Base-by-base conservation (phyloP, 2,329 filamentous ascomycete species). In the Seiridium unicorne region DNA sequence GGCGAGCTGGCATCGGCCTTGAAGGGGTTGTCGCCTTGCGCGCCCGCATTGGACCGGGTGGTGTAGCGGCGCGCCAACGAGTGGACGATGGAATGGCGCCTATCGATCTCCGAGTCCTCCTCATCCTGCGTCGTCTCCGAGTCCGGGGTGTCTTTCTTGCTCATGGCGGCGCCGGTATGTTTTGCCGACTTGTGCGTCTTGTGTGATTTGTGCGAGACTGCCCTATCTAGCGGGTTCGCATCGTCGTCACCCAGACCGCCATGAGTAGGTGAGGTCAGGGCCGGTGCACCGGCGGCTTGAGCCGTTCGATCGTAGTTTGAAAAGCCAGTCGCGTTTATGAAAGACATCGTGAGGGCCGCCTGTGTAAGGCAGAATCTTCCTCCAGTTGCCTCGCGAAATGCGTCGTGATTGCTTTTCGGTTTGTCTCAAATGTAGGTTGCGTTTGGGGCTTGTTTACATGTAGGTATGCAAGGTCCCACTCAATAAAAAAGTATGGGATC, bases 51-150 rank as follows among this genome's bases (percentile, higher is more conserved):
- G 1, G 81, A 85, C 60, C 79, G 77, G 40, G 74, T 75, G 3
- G 84, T 86, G 66, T 83, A 85, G 61, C 78, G 77, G 55, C 83
- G 80, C 1, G 84, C 84, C 4, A 87, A 75, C n/a, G 77, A 76
- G 65, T 85, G 82, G 26, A 87, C 83, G 34, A 81, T 72, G 7
- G 80, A 83, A 59, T 77, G 73, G 62, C 84, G 80, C 55, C 82
- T 80, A 57, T 76, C 75, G 73, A 81, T 74, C 70, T 84, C 82
- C 10, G 73, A 72, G 51, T 70, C 74, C 7, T 78, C 74, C 32
- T 74, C 74, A 13, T 72, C 73, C 8, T 74, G 75, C 31, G 71
- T 71, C 40, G 72, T 72, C 54, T 70, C 66, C 53, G 62, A 70
- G 7, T 65, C 68, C 1, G 64, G 58, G 11, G 63, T 65, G 4